phyloP scores from a whole-genome alignment of 257 asterid genomes.

The Misopates orontium region DNA sequence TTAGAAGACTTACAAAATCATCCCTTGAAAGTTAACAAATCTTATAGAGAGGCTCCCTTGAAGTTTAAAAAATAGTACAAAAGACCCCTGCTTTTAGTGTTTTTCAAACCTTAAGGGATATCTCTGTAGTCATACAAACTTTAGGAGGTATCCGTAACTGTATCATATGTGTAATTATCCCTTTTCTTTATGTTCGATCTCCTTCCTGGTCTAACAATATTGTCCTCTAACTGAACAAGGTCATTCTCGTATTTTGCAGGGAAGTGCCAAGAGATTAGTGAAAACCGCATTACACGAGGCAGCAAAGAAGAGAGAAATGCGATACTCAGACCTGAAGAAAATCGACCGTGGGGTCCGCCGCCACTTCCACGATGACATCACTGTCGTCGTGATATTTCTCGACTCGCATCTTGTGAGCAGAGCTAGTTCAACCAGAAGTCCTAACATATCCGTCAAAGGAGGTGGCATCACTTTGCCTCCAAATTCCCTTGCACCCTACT shows the following conservation, averaged over 20 bases:
- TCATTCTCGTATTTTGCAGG: conserved; percentile 38
- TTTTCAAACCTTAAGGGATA: too few relatives aligned
- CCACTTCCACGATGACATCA: conserved; percentile 73
- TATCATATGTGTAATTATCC: too few relatives aligned
- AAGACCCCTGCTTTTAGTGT: too few relatives aligned
- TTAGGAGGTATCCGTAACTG: too few relatives aligned
- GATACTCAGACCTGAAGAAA: conserved; percentile 67
- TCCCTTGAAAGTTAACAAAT: too few relatives aligned
- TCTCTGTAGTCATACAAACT: too few relatives aligned
- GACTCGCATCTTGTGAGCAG: conserved; percentile 62
- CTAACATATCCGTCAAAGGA: conserved; percentile 52
- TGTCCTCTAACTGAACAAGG: too few relatives aligned
- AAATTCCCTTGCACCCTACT: conserved; percentile 34
- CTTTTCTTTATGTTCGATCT: too few relatives aligned
- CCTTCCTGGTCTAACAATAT: too few relatives aligned
- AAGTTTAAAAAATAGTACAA: too few relatives aligned
- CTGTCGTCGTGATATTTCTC: conserved; percentile 55
- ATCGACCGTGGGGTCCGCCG: conserved; percentile 67
- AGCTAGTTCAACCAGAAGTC: conserved; percentile 46
- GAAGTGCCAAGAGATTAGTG: conserved; percentile 61
- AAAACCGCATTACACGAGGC: conserved; percentile 67
- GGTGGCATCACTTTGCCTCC: conserved; percentile 47
- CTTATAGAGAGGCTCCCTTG: too few relatives aligned
- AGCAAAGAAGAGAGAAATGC: conserved; percentile 73
- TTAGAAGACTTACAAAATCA: too few relatives aligned